phyloP scores from a whole-genome alignment of 129 eudicot species.

The Ambrosia trifida region DNA sequence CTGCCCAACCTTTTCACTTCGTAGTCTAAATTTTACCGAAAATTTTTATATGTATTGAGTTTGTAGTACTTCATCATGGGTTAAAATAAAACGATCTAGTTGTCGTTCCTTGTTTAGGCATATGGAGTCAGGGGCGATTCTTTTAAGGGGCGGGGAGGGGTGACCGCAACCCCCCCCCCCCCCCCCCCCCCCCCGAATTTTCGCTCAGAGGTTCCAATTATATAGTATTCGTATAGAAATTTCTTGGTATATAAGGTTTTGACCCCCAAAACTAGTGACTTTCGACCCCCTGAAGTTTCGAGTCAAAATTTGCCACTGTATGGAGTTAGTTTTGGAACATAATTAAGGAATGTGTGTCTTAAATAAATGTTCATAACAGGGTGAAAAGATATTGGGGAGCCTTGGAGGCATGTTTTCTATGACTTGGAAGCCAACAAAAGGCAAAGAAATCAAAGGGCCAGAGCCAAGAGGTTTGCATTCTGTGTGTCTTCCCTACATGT shows the following conservation, averaged over 20 bases:
- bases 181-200: too few relatives aligned
- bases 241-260: too few relatives aligned
- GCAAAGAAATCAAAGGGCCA: conserved; percentile 66
- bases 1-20: too few relatives aligned
- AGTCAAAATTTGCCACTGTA: too few relatives aligned
- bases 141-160: too few relatives aligned
- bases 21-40: too few relatives aligned
- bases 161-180: too few relatives aligned
- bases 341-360: background rate
- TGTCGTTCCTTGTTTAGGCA: background rate
- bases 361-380: conserved; percentile 49
- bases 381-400: conserved; percentile 75
- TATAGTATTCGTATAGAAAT: too few relatives aligned
- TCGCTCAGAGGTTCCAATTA: too few relatives aligned
- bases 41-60: too few relatives aligned
- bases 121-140: background rate
- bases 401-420: conserved; percentile 97
- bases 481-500: conserved; percentile 2
- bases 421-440: conserved; percentile 98
- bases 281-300: too few relatives aligned
- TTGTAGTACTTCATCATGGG: background rate
- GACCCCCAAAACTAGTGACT: too few relatives aligned
- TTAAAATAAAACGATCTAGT: background rate
- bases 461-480: conserved; percentile 50
- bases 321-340: conserved; percentile 6